These are phyloP conservation scores for Hypoxylon sp. DNA, from an alignment of 2,329 filamentous ascomycete genomes.

Conservation along the genomic window DNA sequence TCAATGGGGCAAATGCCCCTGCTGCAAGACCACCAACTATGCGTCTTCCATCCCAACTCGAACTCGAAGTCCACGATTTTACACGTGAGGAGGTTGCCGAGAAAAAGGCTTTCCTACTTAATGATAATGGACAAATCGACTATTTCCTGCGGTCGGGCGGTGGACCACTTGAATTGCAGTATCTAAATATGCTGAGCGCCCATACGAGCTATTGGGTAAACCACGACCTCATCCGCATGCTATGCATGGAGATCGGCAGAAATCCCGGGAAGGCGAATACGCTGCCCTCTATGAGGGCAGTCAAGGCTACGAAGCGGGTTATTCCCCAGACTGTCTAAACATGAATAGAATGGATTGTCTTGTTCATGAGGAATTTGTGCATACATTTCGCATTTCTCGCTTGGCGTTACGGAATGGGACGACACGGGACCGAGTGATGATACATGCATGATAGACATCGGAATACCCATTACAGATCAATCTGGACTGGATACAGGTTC, in stretches of 20 bases:
- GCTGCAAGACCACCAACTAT: slow-evolving; percentile 56
- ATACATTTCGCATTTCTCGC: slow-evolving; percentile 23
- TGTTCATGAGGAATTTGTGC: slow-evolving; percentile 16
- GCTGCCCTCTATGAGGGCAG: slow-evolving; percentile 69
- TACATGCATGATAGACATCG: slow-evolving; percentile 39
- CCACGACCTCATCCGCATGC: slow-evolving; percentile 87
- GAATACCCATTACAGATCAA: slow-evolving; percentile 41
- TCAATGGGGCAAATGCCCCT: slow-evolving; percentile 48
- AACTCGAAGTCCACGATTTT: slow-evolving; percentile 96
- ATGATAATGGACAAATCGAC: slow-evolving; percentile 97
- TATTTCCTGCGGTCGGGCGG: slow-evolving; percentile 87
- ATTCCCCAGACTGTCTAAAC: slow-evolving; percentile 40
- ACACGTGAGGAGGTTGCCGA: slow-evolving; percentile 92
- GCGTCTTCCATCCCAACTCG: slow-evolving; percentile 75
- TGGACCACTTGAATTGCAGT: slow-evolving; percentile 93
- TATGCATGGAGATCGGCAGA: slow-evolving; percentile 89
- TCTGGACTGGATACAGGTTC: slow-evolving; percentile 16
- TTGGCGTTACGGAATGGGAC: slow-evolving; percentile 22
- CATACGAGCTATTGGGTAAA: slow-evolving; percentile 95
- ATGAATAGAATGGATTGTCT: background rate
- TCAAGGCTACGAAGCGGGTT: slow-evolving; percentile 63
- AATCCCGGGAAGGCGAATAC: slow-evolving; percentile 73
- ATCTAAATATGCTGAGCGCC: slow-evolving; percentile 95
- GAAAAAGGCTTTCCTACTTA: slow-evolving; percentile 86
- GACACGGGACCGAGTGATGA: slow-evolving; percentile 14